Evolutionary conservation across 805 yeast genomes (phyloP).

Genomic region (Metschnikowia anglica): DNA sequence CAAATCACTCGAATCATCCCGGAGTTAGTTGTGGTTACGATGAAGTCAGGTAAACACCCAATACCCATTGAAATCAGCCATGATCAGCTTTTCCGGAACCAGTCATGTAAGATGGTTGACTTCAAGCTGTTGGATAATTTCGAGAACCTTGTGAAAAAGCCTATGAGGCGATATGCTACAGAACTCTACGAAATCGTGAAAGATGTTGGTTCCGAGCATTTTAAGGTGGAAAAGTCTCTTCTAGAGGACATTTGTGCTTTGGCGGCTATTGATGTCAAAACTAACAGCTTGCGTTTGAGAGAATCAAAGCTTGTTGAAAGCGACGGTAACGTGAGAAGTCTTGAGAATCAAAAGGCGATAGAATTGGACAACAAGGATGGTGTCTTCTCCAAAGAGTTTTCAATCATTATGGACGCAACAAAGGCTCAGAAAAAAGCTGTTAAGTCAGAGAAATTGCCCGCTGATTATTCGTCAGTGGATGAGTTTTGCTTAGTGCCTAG

Average conservation of each 20-base stretch:
- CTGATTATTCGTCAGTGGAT: constrained; percentile 18
- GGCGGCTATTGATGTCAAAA: constrained; percentile 31
- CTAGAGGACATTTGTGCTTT: constrained; percentile 32
- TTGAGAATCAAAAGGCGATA: constrained; percentile 3
- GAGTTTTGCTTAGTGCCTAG: constrained; percentile 39
- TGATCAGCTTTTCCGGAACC: constrained; percentile 36
- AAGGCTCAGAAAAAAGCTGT: constrained; percentile 23
- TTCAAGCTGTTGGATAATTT: constrained; percentile 28
- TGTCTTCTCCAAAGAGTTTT: constrained; percentile 23
- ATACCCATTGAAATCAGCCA: constrained; percentile 37
- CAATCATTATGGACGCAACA: constrained; percentile 28
- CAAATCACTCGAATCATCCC: constrained; percentile 21
- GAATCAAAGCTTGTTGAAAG: constrained; percentile 21
- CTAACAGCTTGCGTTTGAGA: constrained; percentile 27
- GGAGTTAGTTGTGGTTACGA: constrained; percentile 32
- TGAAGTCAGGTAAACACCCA: constrained; percentile 32
- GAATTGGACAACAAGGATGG: constrained; percentile 13
- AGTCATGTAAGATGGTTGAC: constrained; percentile 8
- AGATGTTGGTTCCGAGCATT: constrained; percentile 24
- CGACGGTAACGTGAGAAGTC: constrained; percentile 22
- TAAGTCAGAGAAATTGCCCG: constrained; percentile 7
- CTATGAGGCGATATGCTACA: constrained; percentile 32
- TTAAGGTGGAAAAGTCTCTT: constrained; percentile 30
- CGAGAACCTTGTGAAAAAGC: constrained; percentile 31
- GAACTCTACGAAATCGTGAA: constrained; percentile 28